Evolutionary conservation across 768 basidiomycete species (phyloP).

Genomic region (Pholiota microspora): DNA sequence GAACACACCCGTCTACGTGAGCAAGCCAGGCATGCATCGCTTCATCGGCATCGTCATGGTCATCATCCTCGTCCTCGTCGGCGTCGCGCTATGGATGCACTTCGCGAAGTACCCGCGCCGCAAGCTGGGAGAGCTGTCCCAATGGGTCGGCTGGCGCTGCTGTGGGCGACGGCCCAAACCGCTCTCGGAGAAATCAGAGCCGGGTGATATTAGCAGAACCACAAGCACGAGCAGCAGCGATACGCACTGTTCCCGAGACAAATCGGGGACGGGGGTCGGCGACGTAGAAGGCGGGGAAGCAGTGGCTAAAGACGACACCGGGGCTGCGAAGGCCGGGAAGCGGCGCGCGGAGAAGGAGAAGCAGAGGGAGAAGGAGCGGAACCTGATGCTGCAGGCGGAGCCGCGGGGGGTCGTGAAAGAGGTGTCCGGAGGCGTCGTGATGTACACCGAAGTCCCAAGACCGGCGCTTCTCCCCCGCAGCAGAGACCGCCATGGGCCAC

Average conservation of each 20-base stretch:
- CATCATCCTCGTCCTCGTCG: conserved; percentile 30
- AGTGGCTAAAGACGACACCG: background rate
- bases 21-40: conserved; percentile 33
- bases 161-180: background rate
- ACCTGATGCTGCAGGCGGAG: conserved; percentile 19
- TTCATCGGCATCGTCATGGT: conserved; percentile 48
- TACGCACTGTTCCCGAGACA: background rate
- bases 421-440: conserved; percentile 27
- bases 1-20: conserved; percentile 6
- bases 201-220: background rate
- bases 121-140: conserved; percentile 18
- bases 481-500: conserved; percentile 8
- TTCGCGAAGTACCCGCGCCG: conserved; percentile 33
- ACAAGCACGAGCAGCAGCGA: background rate
- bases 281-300: background rate
- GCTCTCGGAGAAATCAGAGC: background rate
- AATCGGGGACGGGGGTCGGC: too few species aligned
- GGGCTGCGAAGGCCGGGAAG: conserved; percentile 1
- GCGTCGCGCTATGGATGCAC: conserved; percentile 33
- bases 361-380: conserved; percentile 20
- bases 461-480: conserved; percentile 11
- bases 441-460: conserved; percentile 21
- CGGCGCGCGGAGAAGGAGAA: conserved; percentile 8
- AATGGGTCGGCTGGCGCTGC: conserved; percentile 11
- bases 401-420: conserved; percentile 23